A percentile compares a stretch with the other conserved stretches of the same genome.
These are phyloP conservation scores for Teunomyces gatunensis DNA, from an alignment of 805 yeast species.

Conservation along the genomic window DNA sequence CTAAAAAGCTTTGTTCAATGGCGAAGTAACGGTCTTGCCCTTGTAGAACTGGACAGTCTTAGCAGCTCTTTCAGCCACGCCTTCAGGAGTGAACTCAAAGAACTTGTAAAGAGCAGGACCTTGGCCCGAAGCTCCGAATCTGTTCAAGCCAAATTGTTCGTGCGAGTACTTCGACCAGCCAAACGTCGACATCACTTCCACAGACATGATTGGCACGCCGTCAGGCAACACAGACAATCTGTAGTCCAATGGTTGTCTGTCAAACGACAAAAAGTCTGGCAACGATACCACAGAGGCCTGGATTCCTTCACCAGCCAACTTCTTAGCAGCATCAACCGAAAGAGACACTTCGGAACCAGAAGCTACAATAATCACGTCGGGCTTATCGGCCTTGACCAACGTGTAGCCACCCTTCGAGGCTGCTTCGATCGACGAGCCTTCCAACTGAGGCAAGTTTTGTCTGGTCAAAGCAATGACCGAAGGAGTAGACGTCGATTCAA, in stretches of 20 bases:
- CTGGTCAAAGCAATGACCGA: constrained; percentile 74
- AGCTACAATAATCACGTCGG: constrained; percentile 73
- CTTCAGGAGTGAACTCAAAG: constrained; percentile 92
- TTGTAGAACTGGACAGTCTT: constrained; percentile 80
- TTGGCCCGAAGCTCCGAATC: constrained; percentile 96
- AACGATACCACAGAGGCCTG: constrained; percentile 83
- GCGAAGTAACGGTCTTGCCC: constrained; percentile 70
- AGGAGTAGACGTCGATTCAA: constrained; percentile 64
- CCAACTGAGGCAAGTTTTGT: constrained; percentile 90
- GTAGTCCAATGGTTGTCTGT: constrained; percentile 78
- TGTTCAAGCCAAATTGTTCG: constrained; percentile 92
- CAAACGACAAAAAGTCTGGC: constrained; percentile 92
- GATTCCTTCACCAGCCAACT: constrained; percentile 61
- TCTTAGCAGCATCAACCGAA: constrained; percentile 78
- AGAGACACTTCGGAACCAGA: constrained; percentile 94
- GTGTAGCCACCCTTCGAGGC: constrained; percentile 96
- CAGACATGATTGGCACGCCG: constrained; percentile 87
- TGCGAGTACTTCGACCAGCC: constrained; percentile 97
- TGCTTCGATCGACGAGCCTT: constrained; percentile 86
- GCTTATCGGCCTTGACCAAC: constrained; percentile 52
- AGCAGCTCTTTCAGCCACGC: constrained; percentile 81
- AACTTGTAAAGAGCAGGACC: constrained; percentile 75
- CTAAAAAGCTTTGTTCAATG: constrained; percentile 76
- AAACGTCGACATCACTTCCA: constrained; percentile 86
- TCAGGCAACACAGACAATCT: constrained; percentile 87